These are phyloP conservation scores for Cryptosporidium viatorum DNA, from an alignment of 169 alveolate species.

Conservation along the genomic window DNA sequence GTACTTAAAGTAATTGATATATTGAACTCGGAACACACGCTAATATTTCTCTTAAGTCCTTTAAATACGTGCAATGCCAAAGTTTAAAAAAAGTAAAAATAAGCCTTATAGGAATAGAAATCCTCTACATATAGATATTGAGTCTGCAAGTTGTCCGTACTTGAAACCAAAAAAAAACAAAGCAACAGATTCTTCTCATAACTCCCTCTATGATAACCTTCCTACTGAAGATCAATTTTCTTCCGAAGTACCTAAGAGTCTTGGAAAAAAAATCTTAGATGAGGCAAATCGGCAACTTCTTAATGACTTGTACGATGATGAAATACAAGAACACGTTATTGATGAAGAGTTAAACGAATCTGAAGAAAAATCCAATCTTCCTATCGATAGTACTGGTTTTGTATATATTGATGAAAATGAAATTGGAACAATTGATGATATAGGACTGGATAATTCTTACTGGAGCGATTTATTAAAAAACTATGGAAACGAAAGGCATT, in stretches of 20 bases:
- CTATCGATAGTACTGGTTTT: constrained; percentile 66
- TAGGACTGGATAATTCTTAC: constrained; percentile 49
- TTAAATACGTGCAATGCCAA: constrained; percentile 27
- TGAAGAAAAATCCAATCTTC: constrained; percentile 58
- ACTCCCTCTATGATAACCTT: constrained; percentile 67
- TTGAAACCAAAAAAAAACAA: not conserved
- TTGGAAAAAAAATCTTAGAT: constrained; percentile 30
- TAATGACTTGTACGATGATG: constrained; percentile 12
- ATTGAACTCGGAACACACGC: not conserved
- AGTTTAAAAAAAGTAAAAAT: constrained; percentile 6
- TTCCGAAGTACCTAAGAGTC: constrained; percentile 30
- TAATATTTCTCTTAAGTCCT: not conserved
- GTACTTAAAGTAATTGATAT: not conserved
- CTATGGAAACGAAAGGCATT: not conserved
- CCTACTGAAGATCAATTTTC: constrained; percentile 35
- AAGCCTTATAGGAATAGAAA: constrained; percentile 31
- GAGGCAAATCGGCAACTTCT: constrained; percentile 49
- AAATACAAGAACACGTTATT: not conserved
- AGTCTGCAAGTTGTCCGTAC: constrained; percentile 40
- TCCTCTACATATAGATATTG: constrained; percentile 69
- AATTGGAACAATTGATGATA: not conserved
- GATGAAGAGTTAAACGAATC: constrained; percentile 11
- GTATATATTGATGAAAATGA: constrained; percentile 26
- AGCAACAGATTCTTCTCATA: not conserved
- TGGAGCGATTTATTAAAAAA: constrained; percentile 38